Percentiles rank a stretch among this genome's conserved stretches.
These are phyloP conservation scores for Cytospora chrysosperma DNA, from an alignment of 2,329 filamentous ascomycete genomes.

Conservation along the genomic window DNA sequence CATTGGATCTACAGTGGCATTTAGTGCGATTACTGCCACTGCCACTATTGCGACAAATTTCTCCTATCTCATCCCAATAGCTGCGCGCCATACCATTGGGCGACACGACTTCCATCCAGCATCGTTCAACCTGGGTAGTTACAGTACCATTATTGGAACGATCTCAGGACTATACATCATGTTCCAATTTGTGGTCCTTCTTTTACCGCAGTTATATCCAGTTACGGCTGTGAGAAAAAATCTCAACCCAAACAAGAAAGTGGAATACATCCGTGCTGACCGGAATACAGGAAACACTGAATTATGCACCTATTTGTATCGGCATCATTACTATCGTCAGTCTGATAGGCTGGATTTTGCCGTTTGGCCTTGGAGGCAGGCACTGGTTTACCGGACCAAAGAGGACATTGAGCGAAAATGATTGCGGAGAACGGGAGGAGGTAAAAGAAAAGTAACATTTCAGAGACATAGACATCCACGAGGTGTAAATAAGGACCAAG, in stretches of 20 bases:
- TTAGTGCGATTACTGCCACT: conserved; percentile 38
- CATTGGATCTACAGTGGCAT: conserved; percentile 38
- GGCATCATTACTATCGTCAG: conserved; percentile 37
- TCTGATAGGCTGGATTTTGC: conserved; percentile 37
- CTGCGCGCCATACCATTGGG: conserved; percentile 39
- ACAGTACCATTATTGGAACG: conserved; percentile 28
- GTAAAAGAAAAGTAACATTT: not conserved
- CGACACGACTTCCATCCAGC: conserved; percentile 35
- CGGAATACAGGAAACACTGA: conserved; percentile 33
- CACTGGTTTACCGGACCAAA: conserved; percentile 40
- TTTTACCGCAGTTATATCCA: conserved; percentile 40
- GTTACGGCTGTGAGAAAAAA: conserved; percentile 28
- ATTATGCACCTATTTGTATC: conserved; percentile 41
- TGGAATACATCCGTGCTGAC: not conserved
- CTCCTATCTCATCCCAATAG: conserved; percentile 39
- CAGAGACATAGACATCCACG: not conserved
- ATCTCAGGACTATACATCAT: conserved; percentile 35
- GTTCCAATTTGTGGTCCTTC: conserved; percentile 37
- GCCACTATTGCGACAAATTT: conserved; percentile 40
- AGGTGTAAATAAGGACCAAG: not conserved
- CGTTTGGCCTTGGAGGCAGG: conserved; percentile 34
- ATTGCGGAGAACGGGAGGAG: not conserved
- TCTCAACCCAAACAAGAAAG: not conserved
- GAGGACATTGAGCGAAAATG: conserved; percentile 33
- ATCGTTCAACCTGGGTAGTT: conserved; percentile 36